A percentile compares a stretch with the other conserved stretches of the same genome.
Evolutionary conservation across 345 rosid species (phyloP).

Genomic region (Salix caprea): DNA sequence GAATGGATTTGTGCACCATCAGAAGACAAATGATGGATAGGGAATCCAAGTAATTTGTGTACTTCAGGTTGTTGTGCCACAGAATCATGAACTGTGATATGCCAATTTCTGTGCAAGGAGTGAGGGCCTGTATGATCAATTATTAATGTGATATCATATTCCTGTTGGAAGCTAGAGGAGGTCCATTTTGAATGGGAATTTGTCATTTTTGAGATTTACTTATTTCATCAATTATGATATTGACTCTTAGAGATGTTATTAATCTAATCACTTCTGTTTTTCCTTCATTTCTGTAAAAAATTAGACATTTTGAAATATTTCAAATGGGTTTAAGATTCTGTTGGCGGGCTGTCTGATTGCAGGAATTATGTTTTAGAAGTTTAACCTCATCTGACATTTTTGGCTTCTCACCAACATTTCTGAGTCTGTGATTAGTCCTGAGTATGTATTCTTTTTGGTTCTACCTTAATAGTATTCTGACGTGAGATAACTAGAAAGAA

Average conservation of each 20-base stretch:
- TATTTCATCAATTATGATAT: background rate
- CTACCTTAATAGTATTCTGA: constrained; percentile 16
- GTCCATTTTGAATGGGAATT: background rate
- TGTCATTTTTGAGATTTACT: background rate
- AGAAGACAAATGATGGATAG: background rate
- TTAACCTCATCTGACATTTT: background rate
- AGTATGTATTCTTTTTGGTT: constrained; percentile 1
- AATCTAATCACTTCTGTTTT: background rate
- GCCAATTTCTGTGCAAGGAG: background rate
- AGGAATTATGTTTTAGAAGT: background rate
- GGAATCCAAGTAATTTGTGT: background rate
- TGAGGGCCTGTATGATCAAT: background rate
- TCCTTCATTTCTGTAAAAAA: background rate
- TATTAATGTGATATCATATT: background rate
- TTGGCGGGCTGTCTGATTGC: background rate
- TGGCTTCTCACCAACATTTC: background rate
- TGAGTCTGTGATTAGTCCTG: background rate
- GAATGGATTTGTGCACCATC: background rate
- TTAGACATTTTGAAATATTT: background rate
- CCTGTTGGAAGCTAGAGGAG: background rate
- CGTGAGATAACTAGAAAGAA: constrained; percentile 14
- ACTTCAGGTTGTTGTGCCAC: background rate
- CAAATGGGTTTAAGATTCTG: background rate
- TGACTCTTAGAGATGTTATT: background rate
- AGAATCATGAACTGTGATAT: background rate